Evolutionary conservation across 192 early-diverging fungal genomes (phyloP), one percentile per base, ranked within the genome.

Genomic region (Coemansia sp.): DNA sequence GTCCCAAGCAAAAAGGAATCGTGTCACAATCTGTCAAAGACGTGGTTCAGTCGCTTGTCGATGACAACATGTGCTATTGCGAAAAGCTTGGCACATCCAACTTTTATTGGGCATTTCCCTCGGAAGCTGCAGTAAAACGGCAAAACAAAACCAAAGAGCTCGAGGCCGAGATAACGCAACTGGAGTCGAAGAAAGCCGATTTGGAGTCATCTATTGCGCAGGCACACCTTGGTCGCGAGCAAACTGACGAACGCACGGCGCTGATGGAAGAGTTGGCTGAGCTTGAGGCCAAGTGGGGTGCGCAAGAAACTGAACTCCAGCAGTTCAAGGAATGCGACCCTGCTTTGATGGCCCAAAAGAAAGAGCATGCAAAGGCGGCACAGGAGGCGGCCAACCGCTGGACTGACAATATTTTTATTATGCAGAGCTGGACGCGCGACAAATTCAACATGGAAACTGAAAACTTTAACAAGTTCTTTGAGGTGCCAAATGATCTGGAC

Each of bases 11-110:
- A 53, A 93, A 91, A 74, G 94, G 94, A 35, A 93, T 93, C 16
- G 94, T 93, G 2, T 52, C 67, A 23, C 88, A 94, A 59, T 81
- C 90, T 0, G 89, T 94, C 61, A 94, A 94, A 68, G 93, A 93
- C 59, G 88, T 93, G 18, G 68, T 96, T 0, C 91, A 93, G 58
- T 83, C 84, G 12, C 83, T 96, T 18, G 92, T 96, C 2, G 87
- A 91, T 66, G 94, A 96, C 75, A 84, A 83, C 21, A 64, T 94
- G 18, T 92, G 93, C 10, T 85, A 84, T 25, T 74, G 74, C 23
- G 94, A 96, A 61, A 96, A 93, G 72, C 93, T 96, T 56, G 94
- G 93, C 4, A 88, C 88, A 16, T 93, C 92, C 21, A 96, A 96
- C 66, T 96, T 90, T 66, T 96, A 79, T 68, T 96, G 94, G 94